Percentiles rank a stretch among this genome's conserved stretches.
These are phyloP conservation scores for Raddia distichophylla DNA, from an alignment of 176 grass and related monocot genomes.

Conservation along the genomic window DNA sequence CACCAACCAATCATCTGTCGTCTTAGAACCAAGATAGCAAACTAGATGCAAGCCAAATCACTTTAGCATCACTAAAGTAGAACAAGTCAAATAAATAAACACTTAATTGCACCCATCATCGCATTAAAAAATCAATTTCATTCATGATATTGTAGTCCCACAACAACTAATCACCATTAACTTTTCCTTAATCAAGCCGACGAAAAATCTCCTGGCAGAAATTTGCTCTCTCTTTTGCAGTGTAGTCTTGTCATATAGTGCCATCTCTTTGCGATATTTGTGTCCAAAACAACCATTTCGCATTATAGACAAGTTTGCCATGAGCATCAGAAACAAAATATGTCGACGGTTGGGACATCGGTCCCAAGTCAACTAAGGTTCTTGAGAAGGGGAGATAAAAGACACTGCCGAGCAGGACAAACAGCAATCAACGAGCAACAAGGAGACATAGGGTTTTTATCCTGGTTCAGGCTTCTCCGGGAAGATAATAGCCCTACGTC, in stretches of 20 bases:
- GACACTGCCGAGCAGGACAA: no score
- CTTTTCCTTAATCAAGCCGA: background rate
- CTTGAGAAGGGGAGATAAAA: no score
- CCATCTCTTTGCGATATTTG: background rate
- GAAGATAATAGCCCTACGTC: no score
- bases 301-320: background rate
- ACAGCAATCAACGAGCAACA: no score
- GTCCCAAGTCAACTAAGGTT: no score
- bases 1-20: background rate
- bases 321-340: no score
- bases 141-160: no score
- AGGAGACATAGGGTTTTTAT: no score
- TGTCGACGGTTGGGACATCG: no score
- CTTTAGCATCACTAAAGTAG: slow-evolving; percentile 19
- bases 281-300: background rate
- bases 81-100: background rate
- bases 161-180: background rate
- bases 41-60: background rate
- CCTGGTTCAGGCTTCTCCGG: no score
- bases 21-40: background rate
- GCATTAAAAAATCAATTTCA: background rate
- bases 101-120: background rate
- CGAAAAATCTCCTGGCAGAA: background rate
- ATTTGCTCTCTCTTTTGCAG: background rate
- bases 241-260: background rate